A percentile compares a stretch with the other conserved stretches of the same genome.
These are phyloP conservation scores for Papiliotrema laurentii DNA, from an alignment of 1,284 basidiomycete genomes.

Conservation along the genomic window DNA sequence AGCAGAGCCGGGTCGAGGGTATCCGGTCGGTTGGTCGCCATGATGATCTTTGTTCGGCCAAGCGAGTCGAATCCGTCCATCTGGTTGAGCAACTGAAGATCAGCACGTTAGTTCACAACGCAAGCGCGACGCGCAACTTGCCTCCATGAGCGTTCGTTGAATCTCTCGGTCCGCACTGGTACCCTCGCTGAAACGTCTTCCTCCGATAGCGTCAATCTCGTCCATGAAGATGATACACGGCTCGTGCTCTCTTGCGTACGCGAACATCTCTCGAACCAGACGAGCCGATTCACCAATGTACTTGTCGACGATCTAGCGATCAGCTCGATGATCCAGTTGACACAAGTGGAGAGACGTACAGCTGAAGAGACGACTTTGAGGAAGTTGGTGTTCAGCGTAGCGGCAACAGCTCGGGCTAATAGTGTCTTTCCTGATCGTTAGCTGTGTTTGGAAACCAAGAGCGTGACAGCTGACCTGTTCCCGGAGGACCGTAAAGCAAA, in stretches of 20 bases:
- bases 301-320: constrained; percentile 81
- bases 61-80: constrained; percentile 99
- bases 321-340: background rate
- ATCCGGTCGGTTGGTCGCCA: constrained; percentile 96
- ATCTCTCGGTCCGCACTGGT: constrained; percentile 98
- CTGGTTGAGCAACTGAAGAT: constrained; percentile 80
- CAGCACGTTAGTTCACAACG: background rate
- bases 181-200: constrained; percentile 94
- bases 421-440: constrained; percentile 66
- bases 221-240: constrained; percentile 71
- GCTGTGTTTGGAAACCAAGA: background rate
- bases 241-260: constrained; percentile 93
- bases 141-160: constrained; percentile 98
- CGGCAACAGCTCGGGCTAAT: constrained; percentile 90
- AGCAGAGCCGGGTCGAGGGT: constrained; percentile 96
- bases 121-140: constrained; percentile 40
- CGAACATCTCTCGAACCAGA: constrained; percentile 96
- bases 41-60: constrained; percentile 94
- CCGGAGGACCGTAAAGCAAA: constrained; percentile 92
- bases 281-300: constrained; percentile 98
- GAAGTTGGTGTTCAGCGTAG: constrained; percentile 94
- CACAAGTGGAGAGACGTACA: constrained; percentile 27
- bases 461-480: constrained; percentile 61
- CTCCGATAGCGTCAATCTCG: constrained; percentile 97
- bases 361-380: constrained; percentile 98